phyloP scores from a whole-genome alignment of 202 grass and related monocot genomes.

The Setaria italica region DNA sequence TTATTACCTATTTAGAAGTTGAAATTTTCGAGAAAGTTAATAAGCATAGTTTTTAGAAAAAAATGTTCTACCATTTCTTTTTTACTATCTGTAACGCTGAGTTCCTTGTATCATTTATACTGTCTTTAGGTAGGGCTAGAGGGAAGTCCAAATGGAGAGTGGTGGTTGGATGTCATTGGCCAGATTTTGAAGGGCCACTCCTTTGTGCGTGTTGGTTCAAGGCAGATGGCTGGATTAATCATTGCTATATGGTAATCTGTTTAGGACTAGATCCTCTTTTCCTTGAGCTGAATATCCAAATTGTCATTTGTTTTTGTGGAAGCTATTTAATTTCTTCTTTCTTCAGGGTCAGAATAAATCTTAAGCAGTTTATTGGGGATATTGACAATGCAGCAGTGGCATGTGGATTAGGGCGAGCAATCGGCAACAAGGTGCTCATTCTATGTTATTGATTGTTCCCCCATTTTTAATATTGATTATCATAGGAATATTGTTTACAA shows the following conservation, averaged over 20 bases:
- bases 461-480: conserved; percentile 17
- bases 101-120: conserved; percentile 22
- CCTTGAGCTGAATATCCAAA: not conserved
- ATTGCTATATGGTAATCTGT: conserved; percentile 84
- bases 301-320: conserved; percentile 28
- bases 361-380: conserved; percentile 82
- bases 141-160: conserved; percentile 92
- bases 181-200: conserved; percentile 65
- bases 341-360: conserved; percentile 74
- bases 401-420: conserved; percentile 90
- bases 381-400: conserved; percentile 86
- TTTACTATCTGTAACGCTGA: conserved; percentile 46
- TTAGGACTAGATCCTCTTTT: conserved; percentile 4
- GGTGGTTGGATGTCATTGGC: conserved; percentile 90
- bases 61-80: not conserved
- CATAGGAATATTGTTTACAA: not conserved
- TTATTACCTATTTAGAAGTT: conserved; percentile 36
- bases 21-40: not conserved
- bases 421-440: conserved; percentile 82
- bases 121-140: conserved; percentile 85
- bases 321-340: conserved; percentile 51
- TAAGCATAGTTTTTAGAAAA: not conserved
- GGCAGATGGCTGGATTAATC: conserved; percentile 92
- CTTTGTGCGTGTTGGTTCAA: conserved; percentile 84
- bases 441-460: conserved; percentile 22